Conservation (phyloP, 2,329 filamentous ascomycete species). For the Xylaria sp. region DNA sequence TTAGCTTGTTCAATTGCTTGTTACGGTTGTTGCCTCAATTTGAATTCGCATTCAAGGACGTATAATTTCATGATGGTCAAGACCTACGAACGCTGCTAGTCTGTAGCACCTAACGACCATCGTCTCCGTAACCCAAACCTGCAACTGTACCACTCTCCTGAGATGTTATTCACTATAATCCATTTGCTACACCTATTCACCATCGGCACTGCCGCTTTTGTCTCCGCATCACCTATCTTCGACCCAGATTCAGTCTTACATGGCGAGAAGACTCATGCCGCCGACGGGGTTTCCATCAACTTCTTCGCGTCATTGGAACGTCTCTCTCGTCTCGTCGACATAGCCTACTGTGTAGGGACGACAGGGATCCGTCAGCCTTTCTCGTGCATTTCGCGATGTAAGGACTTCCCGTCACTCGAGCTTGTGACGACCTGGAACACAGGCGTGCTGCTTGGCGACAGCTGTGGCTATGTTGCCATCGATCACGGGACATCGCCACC, state of each 20-base stretch:
- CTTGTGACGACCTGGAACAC: slow-evolving; percentile 91
- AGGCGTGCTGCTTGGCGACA: slow-evolving; percentile 85
- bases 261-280: slow-evolving; percentile 25
- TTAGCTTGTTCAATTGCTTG: neutral
- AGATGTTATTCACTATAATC: slow-evolving; percentile 31
- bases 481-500: slow-evolving; percentile 67
- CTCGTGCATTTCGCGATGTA: slow-evolving; percentile 83
- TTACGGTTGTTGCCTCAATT: neutral
- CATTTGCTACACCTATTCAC: slow-evolving; percentile 29
- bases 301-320: slow-evolving; percentile 89
- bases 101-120: slow-evolving; percentile 10
- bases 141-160: slow-evolving; percentile 19
- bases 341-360: slow-evolving; percentile 90
- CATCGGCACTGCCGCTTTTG: slow-evolving; percentile 28
- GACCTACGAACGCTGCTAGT: slow-evolving; percentile 7
- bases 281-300: slow-evolving; percentile 61
- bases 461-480: slow-evolving; percentile 93
- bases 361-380: slow-evolving; percentile 88
- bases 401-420: slow-evolving; percentile 82
- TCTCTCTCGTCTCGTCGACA: slow-evolving; percentile 89
- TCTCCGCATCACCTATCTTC: slow-evolving; percentile 35
- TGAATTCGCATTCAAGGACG: neutral
- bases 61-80: slow-evolving; percentile 23
- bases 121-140: slow-evolving; percentile 15
- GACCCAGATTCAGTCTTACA: slow-evolving; percentile 29